Evolutionary conservation across 2,329 filamentous ascomycete genomes (phyloP).

Genomic region (Calycina marina): DNA sequence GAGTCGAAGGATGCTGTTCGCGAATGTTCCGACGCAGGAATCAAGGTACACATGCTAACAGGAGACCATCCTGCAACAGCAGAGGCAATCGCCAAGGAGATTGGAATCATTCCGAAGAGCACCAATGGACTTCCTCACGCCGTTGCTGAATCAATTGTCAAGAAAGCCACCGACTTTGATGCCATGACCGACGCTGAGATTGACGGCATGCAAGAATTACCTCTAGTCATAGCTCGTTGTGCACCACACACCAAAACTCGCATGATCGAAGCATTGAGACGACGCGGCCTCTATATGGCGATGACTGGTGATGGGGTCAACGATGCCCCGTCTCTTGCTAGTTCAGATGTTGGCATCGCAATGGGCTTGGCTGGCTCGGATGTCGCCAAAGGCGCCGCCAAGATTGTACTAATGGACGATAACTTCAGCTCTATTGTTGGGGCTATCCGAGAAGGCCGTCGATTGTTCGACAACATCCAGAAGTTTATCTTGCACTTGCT

Average conservation of each 20-base stretch:
- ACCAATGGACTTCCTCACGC: not conserved
- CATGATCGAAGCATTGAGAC: slow-evolving; percentile 39
- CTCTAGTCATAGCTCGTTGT: slow-evolving; percentile 38
- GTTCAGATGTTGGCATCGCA: slow-evolving; percentile 40
- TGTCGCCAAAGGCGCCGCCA: slow-evolving; percentile 45
- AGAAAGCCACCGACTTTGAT: slow-evolving; percentile 35
- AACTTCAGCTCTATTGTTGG: slow-evolving; percentile 39
- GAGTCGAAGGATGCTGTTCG: slow-evolving; percentile 42
- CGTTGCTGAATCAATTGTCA: slow-evolving; percentile 29
- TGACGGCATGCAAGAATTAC: slow-evolving; percentile 32
- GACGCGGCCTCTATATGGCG: slow-evolving; percentile 32
- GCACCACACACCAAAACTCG: slow-evolving; percentile 37
- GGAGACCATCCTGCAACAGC: slow-evolving; percentile 2
- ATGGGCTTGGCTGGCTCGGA: slow-evolving; percentile 47
- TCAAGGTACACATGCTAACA: slow-evolving; percentile 59
- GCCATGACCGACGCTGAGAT: slow-evolving; percentile 32
- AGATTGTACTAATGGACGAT: slow-evolving; percentile 34
- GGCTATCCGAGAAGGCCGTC: slow-evolving; percentile 35
- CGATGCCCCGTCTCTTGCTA: slow-evolving; percentile 37
- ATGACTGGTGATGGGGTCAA: slow-evolving; percentile 44
- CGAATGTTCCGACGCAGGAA: slow-evolving; percentile 52
- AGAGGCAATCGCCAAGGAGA: not conserved
- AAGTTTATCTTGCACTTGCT: slow-evolving; percentile 42
- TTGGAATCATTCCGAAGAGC: slow-evolving; percentile 2
- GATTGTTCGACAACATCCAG: slow-evolving; percentile 40